Base-by-base conservation (phyloP, 257 asterid genomes). In the Nicotiana noctiflora region DNA sequence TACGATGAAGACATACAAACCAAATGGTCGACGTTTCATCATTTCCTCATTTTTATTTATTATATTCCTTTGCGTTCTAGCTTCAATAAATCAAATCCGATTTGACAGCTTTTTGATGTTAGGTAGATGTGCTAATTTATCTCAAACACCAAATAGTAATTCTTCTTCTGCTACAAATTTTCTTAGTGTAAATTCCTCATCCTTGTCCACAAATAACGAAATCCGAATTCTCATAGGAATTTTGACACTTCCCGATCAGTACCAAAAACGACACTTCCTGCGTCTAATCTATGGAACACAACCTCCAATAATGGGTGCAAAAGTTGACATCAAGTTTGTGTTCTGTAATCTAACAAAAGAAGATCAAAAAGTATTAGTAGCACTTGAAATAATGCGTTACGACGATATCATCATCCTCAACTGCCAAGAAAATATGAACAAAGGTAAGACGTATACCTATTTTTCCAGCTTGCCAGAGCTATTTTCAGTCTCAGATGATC, bases 281-380 rank as follows among this genome's bases (percentile, higher is more conserved):
- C 91, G 99, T 8, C 91, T 95, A 60, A 81, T 95, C 88, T 95
- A 95, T 88, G 99, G 99, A 5, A 91, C 92, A 0, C 97, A 93
- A 17, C 63, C 91, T 2, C 82, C 87, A 0, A n/a, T 76, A 1
- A 9, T 17, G 55, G 90, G 92, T n/a, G 94, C 93, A 4, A 88
- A 65, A 44, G 78, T 95, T 15, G 98, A 95, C 60, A 87, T 95
- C 25, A 95, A 91, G 59, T 95, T 95, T 83, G 93, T 95, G 4
- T 93, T 95, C 6, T 93, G 99, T 92, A 95, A 95, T 80, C 95
- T 95, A 85, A 93, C 97, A 11, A 93, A 95, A 68, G 99, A 93
- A 72, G 99, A 95, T 46, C 99, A 95, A 29, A 91, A 81, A 57
- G 89, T 95, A 0, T 46, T 95, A 0, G 93, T 95, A 0, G 97